Base-by-base conservation (phyloP, 169 alveolate species). In the Plasmodium knowlesi region DNA sequence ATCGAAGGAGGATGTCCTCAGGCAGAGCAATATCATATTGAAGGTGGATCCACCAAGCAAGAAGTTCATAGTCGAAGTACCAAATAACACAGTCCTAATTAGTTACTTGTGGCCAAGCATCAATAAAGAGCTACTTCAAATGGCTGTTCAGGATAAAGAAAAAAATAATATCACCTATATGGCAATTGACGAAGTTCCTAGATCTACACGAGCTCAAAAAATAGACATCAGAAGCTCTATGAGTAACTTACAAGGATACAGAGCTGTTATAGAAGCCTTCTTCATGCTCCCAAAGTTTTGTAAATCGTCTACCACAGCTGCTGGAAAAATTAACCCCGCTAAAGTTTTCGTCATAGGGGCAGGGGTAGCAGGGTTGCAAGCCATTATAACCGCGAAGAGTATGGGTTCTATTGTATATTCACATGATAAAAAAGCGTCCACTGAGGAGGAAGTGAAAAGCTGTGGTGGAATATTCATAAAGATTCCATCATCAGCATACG, bases 301-400 rank as follows among this genome's bases (percentile, higher is more conserved):
- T 93, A 97, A 97, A 73, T 96, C 98, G 2, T 96, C 98, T 37
- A 97, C 97, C 91, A 98, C 99, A 28, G 99, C 99, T 39, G 99
- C 99, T 14, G 99, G 99, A 46, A 97, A 96, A 90, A 96, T 97
- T 61, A 98, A 96, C 89, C 99, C 99, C 6, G 99, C 99, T 22
- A 97, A 96, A 82, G 99, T 98, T 70, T 92, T 98, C 82, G 98
- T 98, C 53, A 96, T 98, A 71, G 99, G 99, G 61, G 99, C 98
- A 30, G 99, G 99, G 25, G 99, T 98, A 14, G 99, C 99, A 5
- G 99, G 99, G 10, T 97, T 98, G 41, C 98, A 98, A 74, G 99
- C 99, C 14, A 98, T 98, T 88, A 99, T 98, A n/a, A 98, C 99
- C 39, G 98, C 99, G 25, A 95, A 95, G 83, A 94, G 96, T 37